These are phyloP conservation scores for Entomophthora muscae DNA, from an alignment of 371 early-diverging fungal genomes.

Conservation along the genomic window DNA sequence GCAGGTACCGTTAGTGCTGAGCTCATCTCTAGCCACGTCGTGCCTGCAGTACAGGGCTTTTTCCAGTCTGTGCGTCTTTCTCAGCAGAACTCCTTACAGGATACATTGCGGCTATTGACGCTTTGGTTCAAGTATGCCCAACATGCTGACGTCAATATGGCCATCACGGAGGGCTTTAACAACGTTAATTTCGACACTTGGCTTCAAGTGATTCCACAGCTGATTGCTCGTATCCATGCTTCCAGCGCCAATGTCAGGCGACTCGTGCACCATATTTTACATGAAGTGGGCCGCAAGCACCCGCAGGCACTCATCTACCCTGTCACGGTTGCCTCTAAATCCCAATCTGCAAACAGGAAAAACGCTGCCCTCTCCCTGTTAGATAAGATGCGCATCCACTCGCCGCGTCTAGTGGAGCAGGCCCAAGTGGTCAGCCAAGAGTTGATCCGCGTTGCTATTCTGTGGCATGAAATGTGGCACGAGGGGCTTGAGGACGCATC, in stretches of 20 bases:
- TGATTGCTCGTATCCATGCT: slow-evolving; percentile 92
- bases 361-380: slow-evolving; percentile 74
- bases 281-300: slow-evolving; percentile 86
- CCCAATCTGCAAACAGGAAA: slow-evolving; percentile 58
- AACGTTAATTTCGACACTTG: slow-evolving; percentile 89
- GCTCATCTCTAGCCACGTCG: slow-evolving; percentile 11
- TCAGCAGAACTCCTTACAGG: slow-evolving; percentile 82
- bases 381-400: slow-evolving; percentile 80
- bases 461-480: slow-evolving; percentile 98
- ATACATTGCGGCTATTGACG: slow-evolving; percentile 84
- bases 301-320: slow-evolving; percentile 96
- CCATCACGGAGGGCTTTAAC: slow-evolving; percentile 74
- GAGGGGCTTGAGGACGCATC: slow-evolving; percentile 90
- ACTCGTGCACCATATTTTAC: slow-evolving; percentile 75
- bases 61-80: slow-evolving; percentile 89
- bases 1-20: slow-evolving; percentile 3
- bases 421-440: slow-evolving; percentile 90
- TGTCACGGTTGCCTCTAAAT: slow-evolving; percentile 89
- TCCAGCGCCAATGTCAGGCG: slow-evolving; percentile 62
- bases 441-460: slow-evolving; percentile 87
- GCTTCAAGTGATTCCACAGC: slow-evolving; percentile 95
- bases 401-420: slow-evolving; percentile 77
- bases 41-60: slow-evolving; percentile 51
- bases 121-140: slow-evolving; percentile 94
- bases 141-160: slow-evolving; percentile 66